Evolutionary conservation across 139 green algal genomes (phyloP).

Genomic region (Ettlia oleoabundans): DNA sequence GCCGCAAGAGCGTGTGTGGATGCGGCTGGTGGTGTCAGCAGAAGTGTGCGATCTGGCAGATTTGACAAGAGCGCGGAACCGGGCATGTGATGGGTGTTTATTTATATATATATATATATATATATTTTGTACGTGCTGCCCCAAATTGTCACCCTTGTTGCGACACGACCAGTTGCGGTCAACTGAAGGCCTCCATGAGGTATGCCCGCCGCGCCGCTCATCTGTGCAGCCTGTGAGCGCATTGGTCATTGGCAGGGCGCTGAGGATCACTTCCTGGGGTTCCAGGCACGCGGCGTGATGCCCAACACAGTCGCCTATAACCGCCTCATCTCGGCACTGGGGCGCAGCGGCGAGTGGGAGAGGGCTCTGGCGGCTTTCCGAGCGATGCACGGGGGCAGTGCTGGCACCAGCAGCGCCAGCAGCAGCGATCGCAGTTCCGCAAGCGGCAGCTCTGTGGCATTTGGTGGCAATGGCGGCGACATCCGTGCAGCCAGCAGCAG

Average conservation of each 20-base stretch:
- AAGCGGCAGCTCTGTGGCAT: neutral
- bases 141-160: too few relatives aligned
- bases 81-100: too few relatives aligned
- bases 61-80: too few relatives aligned
- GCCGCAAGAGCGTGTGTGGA: neutral
- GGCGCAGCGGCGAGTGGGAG: slow-evolving; percentile 64
- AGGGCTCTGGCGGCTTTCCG: slow-evolving; percentile 48
- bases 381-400: slow-evolving; percentile 15
- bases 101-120: too few relatives aligned
- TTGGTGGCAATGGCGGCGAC: neutral
- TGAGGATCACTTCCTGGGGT: slow-evolving; percentile 17
- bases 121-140: too few relatives aligned
- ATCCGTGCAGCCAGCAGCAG: neutral
- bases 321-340: slow-evolving; percentile 50
- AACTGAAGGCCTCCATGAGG: too few relatives aligned
- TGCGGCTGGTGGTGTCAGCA: neutral
- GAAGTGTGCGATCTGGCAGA: too few relatives aligned
- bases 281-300: slow-evolving; percentile 42
- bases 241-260: slow-evolving; percentile 36
- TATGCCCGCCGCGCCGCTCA: too few relatives aligned
- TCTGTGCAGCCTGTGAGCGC: slow-evolving; percentile 15
- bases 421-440: neutral
- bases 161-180: too few relatives aligned
- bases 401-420: neutral
- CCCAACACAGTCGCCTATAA: slow-evolving; percentile 58